Evolutionary conservation across 2,329 filamentous ascomycete genomes (phyloP), one percentile per base, ranked within the genome.

Genomic region (Colletotrichum costaricense): DNA sequence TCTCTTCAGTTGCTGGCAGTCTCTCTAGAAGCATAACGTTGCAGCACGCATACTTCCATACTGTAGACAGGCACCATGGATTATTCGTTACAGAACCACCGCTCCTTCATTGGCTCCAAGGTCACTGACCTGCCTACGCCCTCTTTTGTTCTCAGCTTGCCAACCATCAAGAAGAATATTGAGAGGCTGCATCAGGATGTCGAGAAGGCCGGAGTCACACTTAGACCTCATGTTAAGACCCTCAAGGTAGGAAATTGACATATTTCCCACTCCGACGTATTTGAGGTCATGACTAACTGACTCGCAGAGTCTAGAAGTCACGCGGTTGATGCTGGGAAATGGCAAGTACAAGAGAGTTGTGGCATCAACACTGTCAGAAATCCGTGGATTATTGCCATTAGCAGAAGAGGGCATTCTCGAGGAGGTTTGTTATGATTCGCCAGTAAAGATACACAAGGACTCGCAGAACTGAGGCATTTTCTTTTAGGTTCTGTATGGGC

Each of bases 161-260:
- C 82, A 0, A 75, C 82, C 1, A 73, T 86, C 3, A 79, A 85
- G 76, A 77, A 72, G 42, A 86, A 86, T 60, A 80, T 83, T 52
- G 76, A 80, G 3, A 77, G 72, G 7, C 72, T 86, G 2, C 81
- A 82, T 22, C 76, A 76, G 2, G 83, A 86, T 80, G 83, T 86
- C 11, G 79, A 84, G 26, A 77, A 77, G 22, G 73, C 84, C 0
- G 81, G 80, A 0, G 81, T 86, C 33, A 72, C 76, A 4, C 85
- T 86, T 30, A 76, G 84, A 24, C 83, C 84, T 22, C 84, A 86
- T 74, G 81, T 86, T n/a, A 86, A 86, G 75, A 86, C 84, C 0
- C 78, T 86, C 28, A 86, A 86, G 79, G 84, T 83, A 52, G 2
- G 62, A 2, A 3, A 16, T 19, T 14, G 28, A 9, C 3, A 9